A percentile compares a stretch with the other conserved stretches of the same genome.
Conservation (phyloP, 163 green algal genomes). For the Coccomyxa subellipsoidea region DNA sequence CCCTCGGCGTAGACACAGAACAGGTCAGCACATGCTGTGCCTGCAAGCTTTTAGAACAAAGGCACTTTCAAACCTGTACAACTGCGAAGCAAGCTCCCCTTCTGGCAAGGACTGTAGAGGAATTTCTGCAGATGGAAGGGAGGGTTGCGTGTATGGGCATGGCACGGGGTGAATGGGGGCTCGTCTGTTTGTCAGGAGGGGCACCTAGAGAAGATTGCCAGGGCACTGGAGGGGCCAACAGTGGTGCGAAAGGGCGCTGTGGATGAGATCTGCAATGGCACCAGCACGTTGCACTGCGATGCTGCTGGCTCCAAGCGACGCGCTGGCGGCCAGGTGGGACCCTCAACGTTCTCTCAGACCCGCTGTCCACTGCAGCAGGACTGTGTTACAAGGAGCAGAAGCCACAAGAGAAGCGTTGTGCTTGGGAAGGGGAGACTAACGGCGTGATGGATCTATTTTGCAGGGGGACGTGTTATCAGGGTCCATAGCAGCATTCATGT, state of each 20-base stretch:
- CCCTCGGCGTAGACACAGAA: constrained; percentile 41
- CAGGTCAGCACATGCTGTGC: not conserved
- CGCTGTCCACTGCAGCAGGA: no score
- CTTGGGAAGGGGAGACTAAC: not conserved
- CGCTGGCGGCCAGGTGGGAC: constrained; percentile 62
- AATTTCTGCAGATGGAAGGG: not conserved
- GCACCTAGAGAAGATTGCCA: constrained; percentile 2
- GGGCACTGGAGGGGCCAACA: constrained; percentile 53
- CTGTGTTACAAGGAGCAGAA: no score
- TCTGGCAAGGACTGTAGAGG: not conserved
- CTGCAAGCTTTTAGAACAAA: no score
- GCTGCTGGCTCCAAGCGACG: constrained; percentile 53
- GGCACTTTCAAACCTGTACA: no score
- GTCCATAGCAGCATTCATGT: constrained; percentile 60
- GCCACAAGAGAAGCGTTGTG: not conserved
- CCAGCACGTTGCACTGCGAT: constrained; percentile 12
- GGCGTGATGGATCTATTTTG: not conserved
- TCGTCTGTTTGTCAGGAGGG: not conserved
- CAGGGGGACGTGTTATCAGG: constrained; percentile 79
- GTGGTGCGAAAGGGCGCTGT: constrained; percentile 74
- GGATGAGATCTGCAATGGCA: constrained; percentile 42
- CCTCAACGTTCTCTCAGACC: not conserved
- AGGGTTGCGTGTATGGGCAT: not conserved
- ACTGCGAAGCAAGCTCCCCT: not conserved
- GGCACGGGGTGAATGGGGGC: not conserved